Conservation (phyloP, 768 basidiomycete species). For the Mycena vitilis region DNA sequence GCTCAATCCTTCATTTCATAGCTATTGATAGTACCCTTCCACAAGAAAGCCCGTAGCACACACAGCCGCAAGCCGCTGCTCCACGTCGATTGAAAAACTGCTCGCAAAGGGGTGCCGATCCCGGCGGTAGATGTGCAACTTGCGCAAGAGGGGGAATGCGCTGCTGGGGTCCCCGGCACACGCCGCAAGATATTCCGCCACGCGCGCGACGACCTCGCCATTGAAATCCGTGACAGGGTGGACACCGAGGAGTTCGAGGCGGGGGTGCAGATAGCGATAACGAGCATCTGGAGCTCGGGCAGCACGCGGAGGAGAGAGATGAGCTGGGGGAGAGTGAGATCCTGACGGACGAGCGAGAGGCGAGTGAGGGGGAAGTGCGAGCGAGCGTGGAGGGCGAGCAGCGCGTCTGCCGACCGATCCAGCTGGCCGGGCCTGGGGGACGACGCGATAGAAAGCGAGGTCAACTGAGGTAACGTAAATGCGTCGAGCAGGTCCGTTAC, state of each 20-base stretch:
- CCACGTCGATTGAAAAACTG: neutral
- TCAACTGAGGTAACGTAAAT: neutral
- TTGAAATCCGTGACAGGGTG: neutral
- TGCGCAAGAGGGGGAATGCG: neutral
- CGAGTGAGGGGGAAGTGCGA: neutral
- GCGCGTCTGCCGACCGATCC: neutral
- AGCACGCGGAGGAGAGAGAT: neutral
- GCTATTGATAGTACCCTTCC: neutral
- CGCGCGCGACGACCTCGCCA: neutral
- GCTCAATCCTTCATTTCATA: no score
- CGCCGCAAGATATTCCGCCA: neutral
- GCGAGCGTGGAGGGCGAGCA: neutral
- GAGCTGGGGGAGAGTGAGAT: neutral
- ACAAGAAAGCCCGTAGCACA: conserved; percentile 5
- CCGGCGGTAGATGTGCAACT: neutral
- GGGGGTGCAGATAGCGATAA: neutral
- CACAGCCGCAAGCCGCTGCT: neutral
- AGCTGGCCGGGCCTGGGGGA: no score
- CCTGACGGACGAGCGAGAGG: neutral
- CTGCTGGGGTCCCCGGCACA: neutral
- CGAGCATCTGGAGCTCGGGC: conserved; percentile 1
- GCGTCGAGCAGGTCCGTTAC: neutral
- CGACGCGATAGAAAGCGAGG: no score
- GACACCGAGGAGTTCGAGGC: neutral
- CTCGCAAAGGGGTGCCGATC: neutral